Evolutionary conservation across 495 filamentous ascomycete species (phyloP), one percentile per base, ranked within the genome.

Genomic region (Trichoderma asperelloides): DNA sequence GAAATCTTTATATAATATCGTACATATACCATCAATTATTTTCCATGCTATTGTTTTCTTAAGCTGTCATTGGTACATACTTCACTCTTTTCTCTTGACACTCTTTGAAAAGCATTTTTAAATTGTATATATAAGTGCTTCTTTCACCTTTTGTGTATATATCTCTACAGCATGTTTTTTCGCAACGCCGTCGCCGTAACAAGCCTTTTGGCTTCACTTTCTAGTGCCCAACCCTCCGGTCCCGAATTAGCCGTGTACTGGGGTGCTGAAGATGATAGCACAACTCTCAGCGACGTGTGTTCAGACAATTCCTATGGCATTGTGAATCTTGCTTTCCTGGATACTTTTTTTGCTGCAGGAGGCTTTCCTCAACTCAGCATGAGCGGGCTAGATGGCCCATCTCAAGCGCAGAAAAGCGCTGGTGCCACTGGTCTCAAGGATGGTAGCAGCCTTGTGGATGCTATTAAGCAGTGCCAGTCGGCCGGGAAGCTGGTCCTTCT

Each of bases 401-500:
- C 64, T 12, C n/a, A 13, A 11, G 64, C 64, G 2, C 64, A 65
- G 64, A 23, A 28, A n/a, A 40, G n/a, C 5, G 64, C 64, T 23
- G 64, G 64, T 49, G 64, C 64, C n/a, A 65, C 64, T 13, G 30
- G 16, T 3, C 64, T 65, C 25, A 40, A 65, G 40, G 64, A 65
- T 40, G 64, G 64, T 23, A 65, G 16, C 2, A 18, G 66, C 7
- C 74, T 87, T 21, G 76, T 78, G 12, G 43, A 75, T 0, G 77
- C 81, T 23, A 84, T 87, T 65, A 69, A 70, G 25, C 75, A 71
- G 7, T 87, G 85, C 72, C 82, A 87, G 71, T 66, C 71, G 4
- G 70, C 71, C 43, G 83, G 84, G 27, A 76, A 82, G 64, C 80
- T 78, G 43, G 76, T 86, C 15, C 75, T 87, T 21, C 67, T 86